phyloP scores from a whole-genome alignment of 768 basidiomycete genomes.

The Macrolepiota fuliginosa region DNA sequence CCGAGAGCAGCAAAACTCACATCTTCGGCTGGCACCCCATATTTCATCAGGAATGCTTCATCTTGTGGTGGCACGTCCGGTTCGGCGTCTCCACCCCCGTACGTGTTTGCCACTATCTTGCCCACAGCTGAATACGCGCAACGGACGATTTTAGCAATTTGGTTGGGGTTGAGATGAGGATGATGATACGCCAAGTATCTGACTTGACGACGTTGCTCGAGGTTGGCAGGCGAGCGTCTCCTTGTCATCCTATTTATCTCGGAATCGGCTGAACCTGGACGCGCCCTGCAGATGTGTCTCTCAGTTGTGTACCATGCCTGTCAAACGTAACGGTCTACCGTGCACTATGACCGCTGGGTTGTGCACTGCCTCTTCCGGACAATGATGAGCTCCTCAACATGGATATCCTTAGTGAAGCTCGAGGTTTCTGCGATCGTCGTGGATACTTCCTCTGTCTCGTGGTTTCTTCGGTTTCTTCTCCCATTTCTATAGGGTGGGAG shows the following conservation, averaged over 20 bases:
- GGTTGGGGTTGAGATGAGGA: not conserved
- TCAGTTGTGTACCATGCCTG: not conserved
- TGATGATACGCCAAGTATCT: not conserved
- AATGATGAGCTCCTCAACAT: not conserved
- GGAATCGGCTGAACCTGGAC: not conserved
- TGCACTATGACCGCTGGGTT: not conserved
- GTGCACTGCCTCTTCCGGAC: not conserved
- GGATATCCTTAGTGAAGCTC: not conserved
- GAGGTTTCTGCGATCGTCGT: not conserved
- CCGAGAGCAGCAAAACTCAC: not conserved
- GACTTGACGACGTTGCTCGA: slow-evolving; percentile 9
- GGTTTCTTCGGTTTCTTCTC: not conserved
- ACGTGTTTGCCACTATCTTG: not conserved
- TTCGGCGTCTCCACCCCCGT: not conserved
- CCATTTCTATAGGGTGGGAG: not conserved
- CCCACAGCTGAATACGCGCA: not conserved
- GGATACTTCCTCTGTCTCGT: not conserved
- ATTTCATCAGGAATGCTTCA: not conserved
- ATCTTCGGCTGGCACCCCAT: not conserved
- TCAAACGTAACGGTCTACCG: not conserved
- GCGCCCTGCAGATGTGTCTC: not conserved
- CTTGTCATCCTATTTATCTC: not conserved
- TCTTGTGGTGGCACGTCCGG: not conserved
- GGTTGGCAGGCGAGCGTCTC: not conserved
- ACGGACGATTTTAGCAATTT: not conserved